Evolutionary conservation across 139 green algal genomes (phyloP).

Genomic region (Micromonas commoda): DNA sequence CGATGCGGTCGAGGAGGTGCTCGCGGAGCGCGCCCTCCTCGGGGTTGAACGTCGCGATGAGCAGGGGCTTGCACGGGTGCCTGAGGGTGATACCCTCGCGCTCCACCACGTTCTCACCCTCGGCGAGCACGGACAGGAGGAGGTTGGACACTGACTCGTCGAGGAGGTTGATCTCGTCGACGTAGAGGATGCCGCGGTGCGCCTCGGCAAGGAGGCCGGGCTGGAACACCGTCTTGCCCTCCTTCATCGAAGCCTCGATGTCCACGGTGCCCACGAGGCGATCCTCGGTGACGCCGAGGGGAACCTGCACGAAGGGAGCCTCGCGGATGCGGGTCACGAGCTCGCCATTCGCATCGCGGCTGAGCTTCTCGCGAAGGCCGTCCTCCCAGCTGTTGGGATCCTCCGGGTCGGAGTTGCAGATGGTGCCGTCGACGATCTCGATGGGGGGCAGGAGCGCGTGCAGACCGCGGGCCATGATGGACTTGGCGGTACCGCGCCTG

Average conservation of each 20-base stretch:
- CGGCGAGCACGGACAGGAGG: slow-evolving; percentile 87
- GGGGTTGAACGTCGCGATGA: slow-evolving; percentile 98
- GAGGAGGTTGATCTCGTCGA: slow-evolving; percentile 97
- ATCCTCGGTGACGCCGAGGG: slow-evolving; percentile 97
- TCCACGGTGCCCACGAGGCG: slow-evolving; percentile 96
- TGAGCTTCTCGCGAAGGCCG: slow-evolving; percentile 32
- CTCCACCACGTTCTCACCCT: slow-evolving; percentile 95
- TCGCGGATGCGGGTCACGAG: slow-evolving; percentile 37
- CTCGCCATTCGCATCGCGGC: neutral
- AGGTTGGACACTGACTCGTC: slow-evolving; percentile 98
- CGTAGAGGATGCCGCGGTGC: slow-evolving; percentile 84
- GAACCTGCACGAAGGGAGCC: slow-evolving; percentile 94
- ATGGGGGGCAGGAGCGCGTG: slow-evolving; percentile 94
- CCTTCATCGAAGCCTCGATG: slow-evolving; percentile 96
- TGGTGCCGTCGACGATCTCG: slow-evolving; percentile 82
- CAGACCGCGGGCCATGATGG: slow-evolving; percentile 91
- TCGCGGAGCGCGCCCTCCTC: slow-evolving; percentile 85
- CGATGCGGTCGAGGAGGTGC: slow-evolving; percentile 96
- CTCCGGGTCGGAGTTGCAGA: slow-evolving; percentile 90
- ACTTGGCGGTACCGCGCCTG: slow-evolving; percentile 88
- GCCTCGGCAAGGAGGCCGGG: slow-evolving; percentile 92
- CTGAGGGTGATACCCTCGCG: slow-evolving; percentile 90
- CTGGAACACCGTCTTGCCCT: slow-evolving; percentile 95
- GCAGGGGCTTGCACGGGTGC: slow-evolving; percentile 90
- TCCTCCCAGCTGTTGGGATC: slow-evolving; percentile 53